Evolutionary conservation across 768 basidiomycete genomes (phyloP).

Genomic region (Pulveroboletus sp.): DNA sequence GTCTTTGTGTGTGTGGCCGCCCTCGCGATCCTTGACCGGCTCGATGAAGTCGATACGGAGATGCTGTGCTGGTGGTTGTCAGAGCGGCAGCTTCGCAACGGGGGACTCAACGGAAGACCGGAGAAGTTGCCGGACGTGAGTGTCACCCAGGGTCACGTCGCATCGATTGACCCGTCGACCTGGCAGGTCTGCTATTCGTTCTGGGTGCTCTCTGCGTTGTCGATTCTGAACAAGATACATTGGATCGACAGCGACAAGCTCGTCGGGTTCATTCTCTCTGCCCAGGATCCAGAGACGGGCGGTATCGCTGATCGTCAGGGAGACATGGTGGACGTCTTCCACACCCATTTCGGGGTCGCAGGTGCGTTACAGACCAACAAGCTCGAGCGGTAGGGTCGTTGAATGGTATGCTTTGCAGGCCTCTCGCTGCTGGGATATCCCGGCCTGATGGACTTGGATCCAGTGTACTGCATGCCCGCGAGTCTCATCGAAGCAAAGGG

Average conservation of each 20-base stretch:
- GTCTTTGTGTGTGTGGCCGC: constrained; percentile 90
- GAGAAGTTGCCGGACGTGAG: constrained; percentile 95
- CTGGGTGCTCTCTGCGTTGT: constrained; percentile 88
- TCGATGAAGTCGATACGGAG: constrained; percentile 77
- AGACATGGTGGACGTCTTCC: constrained; percentile 96
- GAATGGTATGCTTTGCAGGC: constrained; percentile 37
- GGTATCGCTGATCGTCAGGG: constrained; percentile 94
- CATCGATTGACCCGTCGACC: background rate
- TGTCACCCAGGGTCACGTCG: constrained; percentile 9
- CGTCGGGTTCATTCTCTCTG: constrained; percentile 76
- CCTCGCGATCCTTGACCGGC: constrained; percentile 78
- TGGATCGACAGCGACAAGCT: constrained; percentile 90
- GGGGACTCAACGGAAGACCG: constrained; percentile 94
- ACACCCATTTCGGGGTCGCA: constrained; percentile 89
- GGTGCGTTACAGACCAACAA: constrained; percentile 39
- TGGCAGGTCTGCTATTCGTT: constrained; percentile 84
- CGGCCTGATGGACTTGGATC: constrained; percentile 80
- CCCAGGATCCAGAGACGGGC: constrained; percentile 85
- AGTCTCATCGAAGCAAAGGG: constrained; percentile 64
- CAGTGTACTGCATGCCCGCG: constrained; percentile 95
- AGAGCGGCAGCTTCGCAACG: constrained; percentile 88
- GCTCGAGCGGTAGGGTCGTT: background rate
- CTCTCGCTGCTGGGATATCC: constrained; percentile 87
- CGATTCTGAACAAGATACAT: constrained; percentile 73
- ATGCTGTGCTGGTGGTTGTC: constrained; percentile 90